phyloP scores from a whole-genome alignment of 352 stramenopile species.

The Thalassiosira ordinaria region DNA sequence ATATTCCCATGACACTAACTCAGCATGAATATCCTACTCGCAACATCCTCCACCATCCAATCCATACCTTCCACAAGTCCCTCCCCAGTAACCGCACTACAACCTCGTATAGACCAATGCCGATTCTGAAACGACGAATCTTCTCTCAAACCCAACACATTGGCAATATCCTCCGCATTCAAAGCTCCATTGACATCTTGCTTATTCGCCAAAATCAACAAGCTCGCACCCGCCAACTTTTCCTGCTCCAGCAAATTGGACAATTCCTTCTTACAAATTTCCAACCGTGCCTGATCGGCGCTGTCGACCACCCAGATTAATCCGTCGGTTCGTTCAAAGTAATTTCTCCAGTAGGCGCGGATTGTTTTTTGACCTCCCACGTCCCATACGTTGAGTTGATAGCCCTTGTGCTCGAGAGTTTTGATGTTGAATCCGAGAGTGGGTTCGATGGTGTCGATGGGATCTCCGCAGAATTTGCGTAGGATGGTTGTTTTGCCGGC shows the following conservation, averaged over 20 bases:
- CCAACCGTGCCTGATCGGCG: conserved; percentile 91
- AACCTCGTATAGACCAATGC: conserved; percentile 91
- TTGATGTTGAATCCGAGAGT: conserved; percentile 99
- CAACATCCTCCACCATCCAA: conserved; percentile 97
- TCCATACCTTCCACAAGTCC: conserved; percentile 96
- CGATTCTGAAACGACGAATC: conserved; percentile 76
- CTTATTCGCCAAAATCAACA: conserved; percentile 99
- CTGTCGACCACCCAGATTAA: conserved; percentile 99
- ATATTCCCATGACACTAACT: conserved; percentile 47
- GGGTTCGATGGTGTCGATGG: conserved; percentile 96
- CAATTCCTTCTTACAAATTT: conserved; percentile 89
- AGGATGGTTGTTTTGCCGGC: conserved; percentile 99
- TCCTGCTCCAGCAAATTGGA: conserved; percentile 81
- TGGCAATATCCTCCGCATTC: conserved; percentile 90
- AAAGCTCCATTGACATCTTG: conserved; percentile 95
- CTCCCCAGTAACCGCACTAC: conserved; percentile 94
- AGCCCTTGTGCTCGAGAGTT: conserved; percentile 92
- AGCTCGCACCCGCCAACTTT: conserved; percentile 96
- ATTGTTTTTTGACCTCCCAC: conserved; percentile 99
- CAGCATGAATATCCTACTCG: conserved; percentile 95
- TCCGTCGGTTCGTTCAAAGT: conserved; percentile 99
- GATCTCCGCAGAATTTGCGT: conserved; percentile 95
- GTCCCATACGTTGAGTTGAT: conserved; percentile 90
- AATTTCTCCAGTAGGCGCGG: conserved; percentile 99
- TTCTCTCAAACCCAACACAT: conserved; percentile 88